Base-by-base conservation (phyloP, 169 alveolate genomes). In the Eimeria brunetti region DNA sequence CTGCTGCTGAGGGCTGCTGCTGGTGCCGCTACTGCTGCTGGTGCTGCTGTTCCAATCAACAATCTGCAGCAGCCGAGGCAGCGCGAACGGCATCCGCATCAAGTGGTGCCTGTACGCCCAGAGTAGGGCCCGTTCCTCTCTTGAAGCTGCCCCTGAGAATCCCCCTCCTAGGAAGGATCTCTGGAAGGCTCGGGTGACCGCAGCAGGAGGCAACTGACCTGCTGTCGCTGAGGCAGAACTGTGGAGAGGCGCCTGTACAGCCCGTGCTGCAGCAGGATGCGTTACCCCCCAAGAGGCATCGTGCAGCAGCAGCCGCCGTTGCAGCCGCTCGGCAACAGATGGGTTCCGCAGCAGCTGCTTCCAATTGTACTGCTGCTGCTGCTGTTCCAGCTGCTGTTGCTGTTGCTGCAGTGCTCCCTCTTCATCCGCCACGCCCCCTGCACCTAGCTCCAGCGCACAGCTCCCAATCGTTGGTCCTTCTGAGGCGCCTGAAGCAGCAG, bases 231-330 rank as follows among this genome's bases (percentile, higher is more conserved):
- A 6, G 38, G 86, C 14, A 44, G 86, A 38, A 44, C 41, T 76
- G 20, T 76, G 86, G 4, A 76, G 38, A 44, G 86, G 86, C 27
- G 86, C 38, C 86, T 76, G 86, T 24, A 76, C 38, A 46, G 58
- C 86, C 33, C 86, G 56, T 76, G 86, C 86, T 36, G 86, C 86
- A 38, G 86, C 86, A 6, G 86, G 86, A 41, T 76, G 86, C 14
- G 86, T 76, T 7, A 76, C 64, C 18, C 86, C 86, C 38, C 86
- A 76, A 8, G 86, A 76, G 62, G 86, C 64, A 44, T 76, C 86
- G n/a, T 44, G 64, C 33, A 76, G 51, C 33, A 76, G 86, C 86
- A 76, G 60, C n/a, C 86, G 51, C 58, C 86, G 62, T 41, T 76
- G 86, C 51, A 76, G 86, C 86, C 86, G 51, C 51, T 76, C 86